Evolutionary conservation across 129 eudicot species (phyloP), one percentile per base, ranked within the genome.

Genomic region (Lactuca saligna): DNA sequence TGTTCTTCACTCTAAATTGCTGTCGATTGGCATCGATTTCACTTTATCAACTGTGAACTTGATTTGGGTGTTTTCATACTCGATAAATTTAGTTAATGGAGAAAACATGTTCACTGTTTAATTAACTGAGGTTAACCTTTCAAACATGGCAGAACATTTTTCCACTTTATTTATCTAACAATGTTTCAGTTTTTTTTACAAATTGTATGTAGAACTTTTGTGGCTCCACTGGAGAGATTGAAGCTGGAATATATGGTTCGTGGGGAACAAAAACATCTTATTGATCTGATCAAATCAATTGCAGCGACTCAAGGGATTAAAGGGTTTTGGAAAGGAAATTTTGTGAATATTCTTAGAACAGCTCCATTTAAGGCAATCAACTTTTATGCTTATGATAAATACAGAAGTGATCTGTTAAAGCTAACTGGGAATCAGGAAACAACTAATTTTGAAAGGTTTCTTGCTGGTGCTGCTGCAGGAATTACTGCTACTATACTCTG

Each of bases 391-490:
- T 94, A 94, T 73, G 99, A 94, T 74, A 84, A 90, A 56, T 94
- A 94, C 67, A 82, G 99, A 76, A 85, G 84, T 62, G 81, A 94
- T 51, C 81, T 94, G 49, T 84, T 82, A 65, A 89, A 72, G 62
- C 34, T 85, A 63, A 77, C 96, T 25, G 96, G 97, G 53, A 90
- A 94, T 37, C 68, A 85, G 55, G 97, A 94, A 55, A 76, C 97
- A 39, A 83, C 97, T 62, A 90, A 94, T 64, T 70, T 72, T 53
- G 97, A 94, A 64, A 87, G 99, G 57, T 94, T 94, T 42, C 72
- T 94, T 79, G 96, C 99, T 38, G 97, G 99, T 70, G 97, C 97
- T 70, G 93, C 93, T 9, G 99, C 99, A 20, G 99, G 99, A 73
- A 87, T 89, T 56, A 89, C 97, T 13, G 99, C 97, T 49, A 94